Evolutionary conservation across 2,329 filamentous ascomycete species (phyloP).

Genomic region (Pseudocercospora pini-densiflorae): DNA sequence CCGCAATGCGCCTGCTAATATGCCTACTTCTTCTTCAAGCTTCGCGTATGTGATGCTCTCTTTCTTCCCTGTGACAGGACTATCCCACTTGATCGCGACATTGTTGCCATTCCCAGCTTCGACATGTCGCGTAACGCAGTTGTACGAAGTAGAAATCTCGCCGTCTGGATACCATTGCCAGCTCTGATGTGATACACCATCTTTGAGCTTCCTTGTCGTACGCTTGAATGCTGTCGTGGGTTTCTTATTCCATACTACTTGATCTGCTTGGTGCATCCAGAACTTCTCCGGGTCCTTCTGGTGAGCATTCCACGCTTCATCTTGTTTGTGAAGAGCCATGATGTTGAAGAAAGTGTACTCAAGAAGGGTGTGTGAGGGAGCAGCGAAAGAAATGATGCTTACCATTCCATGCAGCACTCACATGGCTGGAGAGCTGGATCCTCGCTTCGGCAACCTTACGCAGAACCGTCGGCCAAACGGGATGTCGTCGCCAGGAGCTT

Average conservation of each 20-base stretch:
- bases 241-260: constrained; percentile 79
- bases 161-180: constrained; percentile 93
- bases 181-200: constrained; percentile 68
- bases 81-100: constrained; percentile 84
- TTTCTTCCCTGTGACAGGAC: constrained; percentile 76
- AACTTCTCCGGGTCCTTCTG: constrained; percentile 42
- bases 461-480: constrained; percentile 1
- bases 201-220: constrained; percentile 66
- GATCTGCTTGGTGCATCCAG: constrained; percentile 58
- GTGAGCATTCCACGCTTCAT: constrained; percentile 41
- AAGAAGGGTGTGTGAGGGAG: background rate
- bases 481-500: background rate
- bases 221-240: constrained; percentile 66
- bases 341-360: background rate
- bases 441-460: constrained; percentile 1
- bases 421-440: background rate
- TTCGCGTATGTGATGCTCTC: constrained; percentile 74
- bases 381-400: too few relatives aligned
- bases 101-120: constrained; percentile 72
- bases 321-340: constrained; percentile 39
- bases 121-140: constrained; percentile 84
- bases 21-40: constrained; percentile 79
- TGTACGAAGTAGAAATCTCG: constrained; percentile 89
- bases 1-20: constrained; percentile 77
- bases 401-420: background rate